These are phyloP conservation scores for Globisporangium emineosum DNA, from an alignment of 352 stramenopile genomes.

Conservation along the genomic window DNA sequence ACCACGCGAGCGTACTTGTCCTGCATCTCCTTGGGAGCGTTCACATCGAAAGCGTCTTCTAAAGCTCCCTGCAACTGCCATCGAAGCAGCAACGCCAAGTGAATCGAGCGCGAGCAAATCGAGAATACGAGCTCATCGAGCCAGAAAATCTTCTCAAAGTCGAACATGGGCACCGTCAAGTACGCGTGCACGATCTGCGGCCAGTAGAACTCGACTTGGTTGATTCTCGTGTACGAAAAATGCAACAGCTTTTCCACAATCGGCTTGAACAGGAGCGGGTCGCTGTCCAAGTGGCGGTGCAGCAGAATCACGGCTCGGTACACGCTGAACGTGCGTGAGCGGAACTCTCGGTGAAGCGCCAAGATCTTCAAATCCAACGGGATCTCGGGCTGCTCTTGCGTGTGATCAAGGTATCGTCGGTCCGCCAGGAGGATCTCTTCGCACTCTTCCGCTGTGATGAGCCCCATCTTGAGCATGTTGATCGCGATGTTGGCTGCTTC, in stretches of 20 bases:
- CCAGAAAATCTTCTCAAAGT: conserved; percentile 90
- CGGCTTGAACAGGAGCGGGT: conserved; percentile 83
- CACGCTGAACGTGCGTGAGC: conserved; percentile 71
- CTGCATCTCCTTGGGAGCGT: conserved; percentile 79
- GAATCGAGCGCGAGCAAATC: conserved; percentile 84
- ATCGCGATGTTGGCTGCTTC: conserved; percentile 86
- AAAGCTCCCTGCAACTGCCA: conserved; percentile 87
- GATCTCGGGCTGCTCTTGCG: conserved; percentile 80
- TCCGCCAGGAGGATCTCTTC: conserved; percentile 84
- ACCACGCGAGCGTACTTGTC: conserved; percentile 85
- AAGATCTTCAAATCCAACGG: conserved; percentile 85
- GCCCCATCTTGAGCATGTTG: conserved; percentile 74
- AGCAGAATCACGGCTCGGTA: conserved; percentile 84
- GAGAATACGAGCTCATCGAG: conserved; percentile 87
- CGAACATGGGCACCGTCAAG: conserved; percentile 84
- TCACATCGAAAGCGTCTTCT: conserved; percentile 78
- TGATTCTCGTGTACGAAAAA: conserved; percentile 87
- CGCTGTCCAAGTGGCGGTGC: conserved; percentile 82
- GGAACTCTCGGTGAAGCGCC: conserved; percentile 85
- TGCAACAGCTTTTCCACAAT: conserved; percentile 82
- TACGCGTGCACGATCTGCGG: conserved; percentile 89
- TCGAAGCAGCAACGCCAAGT: conserved; percentile 76
- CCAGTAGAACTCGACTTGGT: conserved; percentile 92
- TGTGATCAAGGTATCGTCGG: conserved; percentile 81
- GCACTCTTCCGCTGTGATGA: conserved; percentile 86